Evolutionary conservation across 2,329 filamentous ascomycete species (phyloP).

Genomic region (Aschersonia sp.): DNA sequence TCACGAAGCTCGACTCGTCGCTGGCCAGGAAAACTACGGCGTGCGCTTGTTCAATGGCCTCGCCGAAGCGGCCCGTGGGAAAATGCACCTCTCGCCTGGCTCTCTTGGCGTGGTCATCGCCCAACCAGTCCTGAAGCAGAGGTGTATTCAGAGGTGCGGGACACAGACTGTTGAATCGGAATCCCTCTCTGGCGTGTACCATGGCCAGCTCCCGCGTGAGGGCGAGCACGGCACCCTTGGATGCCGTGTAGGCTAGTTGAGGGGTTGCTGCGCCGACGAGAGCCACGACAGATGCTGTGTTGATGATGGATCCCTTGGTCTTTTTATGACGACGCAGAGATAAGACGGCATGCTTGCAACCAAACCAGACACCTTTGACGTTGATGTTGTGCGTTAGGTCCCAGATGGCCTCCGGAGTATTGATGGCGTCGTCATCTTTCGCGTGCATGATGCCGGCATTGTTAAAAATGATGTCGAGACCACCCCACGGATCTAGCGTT

Average conservation of each 20-base stretch:
- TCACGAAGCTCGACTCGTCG: conserved; percentile 82
- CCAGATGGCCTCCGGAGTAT: conserved; percentile 84
- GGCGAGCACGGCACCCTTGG: conserved; percentile 83
- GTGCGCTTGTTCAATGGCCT: conserved; percentile 87
- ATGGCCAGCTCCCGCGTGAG: conserved; percentile 84
- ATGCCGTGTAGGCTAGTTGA: conserved; percentile 84
- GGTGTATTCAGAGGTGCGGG: conserved; percentile 87
- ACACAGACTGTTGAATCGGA: conserved; percentile 81
- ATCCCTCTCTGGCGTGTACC: conserved; percentile 78
- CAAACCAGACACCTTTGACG: conserved; percentile 97
- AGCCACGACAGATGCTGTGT: conserved; percentile 81
- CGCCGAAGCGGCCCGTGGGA: conserved; percentile 74
- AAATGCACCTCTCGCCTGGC: conserved; percentile 78
- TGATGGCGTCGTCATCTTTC: conserved; percentile 62
- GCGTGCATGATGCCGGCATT: conserved; percentile 96
- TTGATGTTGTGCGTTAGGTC: conserved; percentile 89
- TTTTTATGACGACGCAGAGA: conserved; percentile 70
- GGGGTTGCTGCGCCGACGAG: conserved; percentile 77
- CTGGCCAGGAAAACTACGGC: conserved; percentile 78
- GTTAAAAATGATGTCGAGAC: conserved; percentile 88
- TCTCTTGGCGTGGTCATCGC: conserved; percentile 71
- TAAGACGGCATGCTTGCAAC: conserved; percentile 80
- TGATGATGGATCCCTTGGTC: conserved; percentile 70
- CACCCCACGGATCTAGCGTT: conserved; percentile 68
- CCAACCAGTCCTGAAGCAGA: conserved; percentile 83